Evolutionary conservation across 2,329 filamentous ascomycete genomes (phyloP), one percentile per base, ranked within the genome.

Genomic region (Penicillium occitanis): DNA sequence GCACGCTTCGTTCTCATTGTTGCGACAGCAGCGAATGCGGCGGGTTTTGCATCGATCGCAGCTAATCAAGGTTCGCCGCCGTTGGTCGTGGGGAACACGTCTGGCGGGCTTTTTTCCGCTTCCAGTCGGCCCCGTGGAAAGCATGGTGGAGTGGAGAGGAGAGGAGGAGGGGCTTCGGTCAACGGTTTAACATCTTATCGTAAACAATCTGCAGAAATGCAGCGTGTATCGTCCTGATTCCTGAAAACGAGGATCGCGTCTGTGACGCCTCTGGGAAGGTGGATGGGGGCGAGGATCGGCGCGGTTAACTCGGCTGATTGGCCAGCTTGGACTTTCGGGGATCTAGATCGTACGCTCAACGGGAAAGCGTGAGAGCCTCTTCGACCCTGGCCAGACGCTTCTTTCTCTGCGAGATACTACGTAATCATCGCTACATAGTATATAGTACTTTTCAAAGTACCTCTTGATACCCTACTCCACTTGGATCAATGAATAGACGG

Each of bases 21-120:
- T 62, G 61, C 65, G 61, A 62, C 46, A 44, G 17, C 65, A 67
- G 44, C 61, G 61, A 60, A 67, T 67, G 61, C 65, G 65, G 11
- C 65, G 65, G 28, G 55, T 58, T 37, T 67, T 67, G 55, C 65
- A 67, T 40, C 65, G 65, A 59, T 67, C 65, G 44, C 65, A 67
- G 55, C 65, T 67, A 55, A 67, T 53, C 4, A 44, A 19, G 8
- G 61, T 64, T 8, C 65, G 61, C 6, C 65, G 65, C n/a, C 65
- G 65, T 7, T 25, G 61, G 5, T 44, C 37, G 14, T 64, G 55
- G 1, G 65, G 61, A 13, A 67, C 65, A 7, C 65, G 65, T 25
- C 65, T 67, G 14, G 42, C 42, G 42, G 60, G 42, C 42, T 67
- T 67, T 19, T 57, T 59, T 19, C 61, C 48, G 19, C 61, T 53